Evolutionary conservation across 257 asterid genomes (phyloP).

Genomic region (Perilla frutescens): DNA sequence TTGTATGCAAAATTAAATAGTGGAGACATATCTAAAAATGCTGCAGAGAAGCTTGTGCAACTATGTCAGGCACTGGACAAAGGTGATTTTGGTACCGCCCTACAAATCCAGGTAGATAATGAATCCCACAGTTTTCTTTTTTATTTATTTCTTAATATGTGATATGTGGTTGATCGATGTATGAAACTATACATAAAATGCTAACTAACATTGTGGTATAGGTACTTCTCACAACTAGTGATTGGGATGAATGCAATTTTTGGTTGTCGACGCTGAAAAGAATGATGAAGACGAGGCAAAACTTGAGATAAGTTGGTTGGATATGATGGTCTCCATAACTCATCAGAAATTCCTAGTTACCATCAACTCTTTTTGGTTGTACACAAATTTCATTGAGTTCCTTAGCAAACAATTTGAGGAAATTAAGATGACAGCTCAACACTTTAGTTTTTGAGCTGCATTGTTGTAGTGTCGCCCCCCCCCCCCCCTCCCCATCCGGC

Average conservation of each 20-base stretch:
- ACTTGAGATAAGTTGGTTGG: constrained; percentile 51
- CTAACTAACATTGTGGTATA: constrained; percentile 30
- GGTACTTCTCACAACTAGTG: constrained; percentile 89
- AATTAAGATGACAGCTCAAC: constrained; percentile 7
- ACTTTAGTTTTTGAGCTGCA: background rate
- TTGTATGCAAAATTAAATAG: constrained; percentile 78
- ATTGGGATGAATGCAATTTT: constrained; percentile 97
- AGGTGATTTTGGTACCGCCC: constrained; percentile 79
- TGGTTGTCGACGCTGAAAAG: constrained; percentile 88
- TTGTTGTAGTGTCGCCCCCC: constrained; percentile 23
- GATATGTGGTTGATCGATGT: background rate
- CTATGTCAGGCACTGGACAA: constrained; percentile 85
- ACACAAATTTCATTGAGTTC: background rate
- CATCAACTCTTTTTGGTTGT: constrained; percentile 27
- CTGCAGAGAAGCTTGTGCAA: constrained; percentile 82
- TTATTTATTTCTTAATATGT: too few relatives aligned
- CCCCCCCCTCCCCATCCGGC: too few relatives aligned
- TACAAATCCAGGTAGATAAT: constrained; percentile 73
- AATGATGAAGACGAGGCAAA: constrained; percentile 87
- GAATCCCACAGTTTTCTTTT: background rate
- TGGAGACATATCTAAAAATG: constrained; percentile 87
- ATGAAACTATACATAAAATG: constrained; percentile 15
- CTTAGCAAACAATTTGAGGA: background rate
- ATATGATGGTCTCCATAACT: background rate
- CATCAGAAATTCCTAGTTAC: background rate